Evolutionary conservation across 2,329 filamentous ascomycete genomes (phyloP).

Genomic region (Alternaria conjuncta): DNA sequence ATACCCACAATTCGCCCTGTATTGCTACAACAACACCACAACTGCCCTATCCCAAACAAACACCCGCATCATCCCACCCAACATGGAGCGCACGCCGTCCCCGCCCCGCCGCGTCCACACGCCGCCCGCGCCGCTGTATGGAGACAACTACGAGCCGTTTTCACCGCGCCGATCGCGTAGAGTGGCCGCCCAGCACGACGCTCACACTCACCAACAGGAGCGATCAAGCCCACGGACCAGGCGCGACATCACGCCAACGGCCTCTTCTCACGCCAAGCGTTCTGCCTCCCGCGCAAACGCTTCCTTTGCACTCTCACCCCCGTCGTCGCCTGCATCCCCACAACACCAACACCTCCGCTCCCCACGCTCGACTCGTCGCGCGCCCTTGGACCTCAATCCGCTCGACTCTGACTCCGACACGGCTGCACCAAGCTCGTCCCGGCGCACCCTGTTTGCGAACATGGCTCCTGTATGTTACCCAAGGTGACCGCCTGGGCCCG

Average conservation of each 20-base stretch:
- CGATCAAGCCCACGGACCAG: conserved; percentile 30
- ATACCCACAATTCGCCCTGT: conserved; percentile 15
- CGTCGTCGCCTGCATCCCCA: conserved; percentile 50
- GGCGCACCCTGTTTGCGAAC: conserved; percentile 29
- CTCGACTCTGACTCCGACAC: conserved; percentile 42
- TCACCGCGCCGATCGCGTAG: conserved; percentile 70
- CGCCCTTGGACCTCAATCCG: conserved; percentile 24
- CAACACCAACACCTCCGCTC: conserved; percentile 36
- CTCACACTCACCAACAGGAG: conserved; percentile 37
- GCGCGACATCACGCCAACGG: conserved; percentile 41
- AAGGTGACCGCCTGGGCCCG: conserved; percentile 13
- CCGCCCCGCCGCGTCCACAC: conserved; percentile 66
- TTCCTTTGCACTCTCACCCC: conserved; percentile 53
- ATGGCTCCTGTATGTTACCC: conserved; percentile 32
- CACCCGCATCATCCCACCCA: conserved; percentile 8
- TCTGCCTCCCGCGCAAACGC: conserved; percentile 51
- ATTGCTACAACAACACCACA: conserved; percentile 22
- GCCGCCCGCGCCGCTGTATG: conserved; percentile 72
- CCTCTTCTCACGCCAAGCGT: conserved; percentile 23
- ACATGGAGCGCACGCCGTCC: conserved; percentile 64
- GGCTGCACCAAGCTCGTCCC: conserved; percentile 32
- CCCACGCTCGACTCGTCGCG: conserved; percentile 41
- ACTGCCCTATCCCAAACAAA: conserved; percentile 14
- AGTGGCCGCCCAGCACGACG: conserved; percentile 62
- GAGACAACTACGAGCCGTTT: conserved; percentile 76